phyloP scores from a whole-genome alignment of 2,329 filamentous ascomycete species.

The Onygena corvina region DNA sequence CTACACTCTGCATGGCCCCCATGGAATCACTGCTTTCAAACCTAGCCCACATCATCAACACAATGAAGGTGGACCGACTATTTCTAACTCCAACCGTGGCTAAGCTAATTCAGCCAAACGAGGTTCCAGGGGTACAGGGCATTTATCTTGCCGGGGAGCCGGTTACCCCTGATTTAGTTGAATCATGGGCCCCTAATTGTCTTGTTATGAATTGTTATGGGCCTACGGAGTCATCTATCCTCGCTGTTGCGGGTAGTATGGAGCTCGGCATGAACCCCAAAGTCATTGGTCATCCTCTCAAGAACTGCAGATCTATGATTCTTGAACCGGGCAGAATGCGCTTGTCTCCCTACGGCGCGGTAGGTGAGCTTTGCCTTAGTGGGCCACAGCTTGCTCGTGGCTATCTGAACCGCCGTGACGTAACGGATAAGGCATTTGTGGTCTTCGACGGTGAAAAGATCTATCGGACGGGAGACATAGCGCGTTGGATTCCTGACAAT shows the following conservation, averaged over 20 bases:
- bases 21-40: slow-evolving; percentile 39
- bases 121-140: slow-evolving; percentile 28
- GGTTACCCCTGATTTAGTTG: slow-evolving; percentile 17
- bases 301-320: slow-evolving; percentile 22
- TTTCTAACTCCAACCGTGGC: slow-evolving; percentile 51
- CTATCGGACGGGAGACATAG: slow-evolving; percentile 16
- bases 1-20: slow-evolving; percentile 48
- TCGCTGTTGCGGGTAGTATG: not conserved
- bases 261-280: slow-evolving; percentile 5
- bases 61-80: slow-evolving; percentile 42
- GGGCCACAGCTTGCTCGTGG: slow-evolving; percentile 28
- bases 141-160: slow-evolving; percentile 25
- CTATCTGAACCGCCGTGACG: slow-evolving; percentile 22
- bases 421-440: slow-evolving; percentile 16
- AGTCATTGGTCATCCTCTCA: slow-evolving; percentile 13
- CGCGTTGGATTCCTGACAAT: slow-evolving; percentile 15
- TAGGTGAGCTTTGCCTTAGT: slow-evolving; percentile 32
- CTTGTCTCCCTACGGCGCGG: slow-evolving; percentile 25
- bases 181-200: slow-evolving; percentile 19
- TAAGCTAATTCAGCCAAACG: slow-evolving; percentile 31
- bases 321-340: slow-evolving; percentile 21
- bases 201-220: slow-evolving; percentile 30
- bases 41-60: slow-evolving; percentile 38
- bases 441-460: not conserved
- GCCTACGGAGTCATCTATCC: slow-evolving; percentile 11